Base-by-base conservation (phyloP, 148 eudicot species). In the Diospyros kaki region DNA sequence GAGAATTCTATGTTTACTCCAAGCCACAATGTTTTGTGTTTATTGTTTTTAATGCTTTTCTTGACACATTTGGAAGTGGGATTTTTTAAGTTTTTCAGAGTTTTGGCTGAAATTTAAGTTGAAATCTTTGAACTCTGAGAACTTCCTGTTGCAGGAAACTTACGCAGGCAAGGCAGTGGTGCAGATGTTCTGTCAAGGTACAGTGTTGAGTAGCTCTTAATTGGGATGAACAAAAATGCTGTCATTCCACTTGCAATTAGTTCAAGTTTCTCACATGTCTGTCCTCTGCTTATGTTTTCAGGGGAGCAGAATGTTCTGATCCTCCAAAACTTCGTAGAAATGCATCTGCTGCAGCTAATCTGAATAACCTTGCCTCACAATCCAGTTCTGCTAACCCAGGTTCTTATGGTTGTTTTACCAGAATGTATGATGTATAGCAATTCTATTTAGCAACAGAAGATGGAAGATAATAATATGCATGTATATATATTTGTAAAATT, bases 81-180 rank as follows among this genome's bases (percentile, higher is more conserved):
- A 5, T 68, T 72, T 40, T 4, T 64, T 45, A 48, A 44, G 51
- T 60, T 51, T n/a, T n/a, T n/a, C n/a, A n/a, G n/a, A n/a, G n/a
- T n/a, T 28, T 28, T 28, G 28, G 28, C 15, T 77, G 51, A 9
- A 4, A 28, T 9, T 66, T 70, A 42, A 54, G 40, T 59, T 80
- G 28, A 68, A 28, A 48, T 60, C 18, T 42, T 4, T 76, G 45
- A 15, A 60, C 44, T 74, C 53, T 70, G 15, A 40, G 43, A 45
- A 41, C 54, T 43, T 44, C 58, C 15, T 71, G 13, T 15, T 77
- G 72, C 80, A 89, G 98, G 93, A 64, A 66, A 82, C 48, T 75
- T 94, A 54, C 91, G 92, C 66, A 90, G 98, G 68, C 97, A 91
- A 77, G 79, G 95, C 82, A 94, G 98, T 77, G 95, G 91, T 68